phyloP scores from a whole-genome alignment of 2,329 filamentous ascomycete genomes.

The Coniella vitis region DNA sequence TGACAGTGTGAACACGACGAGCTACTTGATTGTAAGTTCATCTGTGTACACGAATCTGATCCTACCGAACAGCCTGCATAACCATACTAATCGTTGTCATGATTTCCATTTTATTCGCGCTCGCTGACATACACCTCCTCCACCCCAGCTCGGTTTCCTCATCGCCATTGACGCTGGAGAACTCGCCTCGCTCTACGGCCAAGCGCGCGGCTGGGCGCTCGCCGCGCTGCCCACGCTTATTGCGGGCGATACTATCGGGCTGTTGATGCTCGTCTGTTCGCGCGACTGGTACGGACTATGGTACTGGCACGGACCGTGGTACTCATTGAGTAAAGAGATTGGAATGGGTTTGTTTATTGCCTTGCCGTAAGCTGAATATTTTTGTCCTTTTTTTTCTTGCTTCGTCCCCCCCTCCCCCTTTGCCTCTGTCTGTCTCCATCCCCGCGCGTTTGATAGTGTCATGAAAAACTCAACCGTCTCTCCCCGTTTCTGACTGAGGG shows the following conservation, averaged over 20 bases:
- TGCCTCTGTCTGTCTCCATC: too few relatives aligned
- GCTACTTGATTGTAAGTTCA: conserved; percentile 12
- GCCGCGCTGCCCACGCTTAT: conserved; percentile 8
- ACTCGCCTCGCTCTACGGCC: conserved; percentile 10
- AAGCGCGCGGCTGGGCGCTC: conserved; percentile 9
- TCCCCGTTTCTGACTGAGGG: too few relatives aligned
- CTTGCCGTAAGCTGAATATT: conserved; percentile 10
- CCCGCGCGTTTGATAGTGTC: too few relatives aligned
- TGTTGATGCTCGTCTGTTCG: conserved; percentile 10
- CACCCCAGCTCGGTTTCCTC: conserved; percentile 10
- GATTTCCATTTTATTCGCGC: too few relatives aligned
- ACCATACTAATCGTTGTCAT: too few relatives aligned
- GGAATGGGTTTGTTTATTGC: conserved; percentile 12
- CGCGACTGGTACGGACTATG: conserved; percentile 15
- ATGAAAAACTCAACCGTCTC: too few relatives aligned
- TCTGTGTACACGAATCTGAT: too few relatives aligned
- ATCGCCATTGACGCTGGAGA: conserved; percentile 7
- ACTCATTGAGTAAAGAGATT: conserved; percentile 11
- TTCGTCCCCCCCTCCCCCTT: too few relatives aligned
- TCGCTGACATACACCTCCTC: too few relatives aligned
- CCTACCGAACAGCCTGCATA: too few relatives aligned
- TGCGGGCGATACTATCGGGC: conserved; percentile 7
- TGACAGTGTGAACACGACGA: conserved; percentile 2
- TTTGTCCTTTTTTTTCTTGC: background rate
- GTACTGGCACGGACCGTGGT: conserved; percentile 15